Evolutionary conservation across 179 eudicot species (phyloP).

Genomic region (Spergularia azorica): DNA sequence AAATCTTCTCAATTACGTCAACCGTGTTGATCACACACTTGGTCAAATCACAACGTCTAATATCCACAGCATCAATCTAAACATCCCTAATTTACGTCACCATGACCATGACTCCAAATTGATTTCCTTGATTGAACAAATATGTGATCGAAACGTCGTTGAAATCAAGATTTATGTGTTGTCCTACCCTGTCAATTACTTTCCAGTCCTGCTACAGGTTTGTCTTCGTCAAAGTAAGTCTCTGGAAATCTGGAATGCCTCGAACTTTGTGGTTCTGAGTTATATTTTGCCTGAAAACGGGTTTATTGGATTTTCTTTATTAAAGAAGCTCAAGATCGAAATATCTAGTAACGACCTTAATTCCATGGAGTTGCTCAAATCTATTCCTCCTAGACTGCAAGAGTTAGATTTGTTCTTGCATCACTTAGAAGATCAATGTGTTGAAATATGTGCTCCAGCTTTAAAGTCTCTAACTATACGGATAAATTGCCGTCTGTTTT

Average conservation of each 20-base stretch:
- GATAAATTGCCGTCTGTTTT: no score
- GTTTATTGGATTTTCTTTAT: background rate
- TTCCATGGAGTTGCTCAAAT: background rate
- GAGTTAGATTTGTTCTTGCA: background rate
- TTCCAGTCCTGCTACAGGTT: background rate
- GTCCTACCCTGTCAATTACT: no score
- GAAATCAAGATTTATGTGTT: background rate
- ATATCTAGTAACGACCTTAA: background rate
- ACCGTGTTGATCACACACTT: background rate
- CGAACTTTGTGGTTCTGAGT: background rate
- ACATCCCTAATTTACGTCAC: no score
- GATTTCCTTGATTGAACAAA: background rate
- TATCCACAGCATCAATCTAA: background rate
- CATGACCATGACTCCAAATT: no score
- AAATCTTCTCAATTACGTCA: no score
- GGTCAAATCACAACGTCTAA: background rate
- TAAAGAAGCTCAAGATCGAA: background rate
- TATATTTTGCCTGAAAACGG: background rate
- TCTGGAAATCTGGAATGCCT: background rate
- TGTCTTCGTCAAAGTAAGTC: background rate
- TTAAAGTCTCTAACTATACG: background rate
- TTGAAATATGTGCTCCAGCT: background rate
- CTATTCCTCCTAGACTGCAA: background rate
- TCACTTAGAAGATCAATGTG: no score
- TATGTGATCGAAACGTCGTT: background rate